Evolutionary conservation across 1,284 basidiomycete genomes (phyloP), one percentile per base, ranked within the genome.

Genomic region (Megacollybia platyphylla): DNA sequence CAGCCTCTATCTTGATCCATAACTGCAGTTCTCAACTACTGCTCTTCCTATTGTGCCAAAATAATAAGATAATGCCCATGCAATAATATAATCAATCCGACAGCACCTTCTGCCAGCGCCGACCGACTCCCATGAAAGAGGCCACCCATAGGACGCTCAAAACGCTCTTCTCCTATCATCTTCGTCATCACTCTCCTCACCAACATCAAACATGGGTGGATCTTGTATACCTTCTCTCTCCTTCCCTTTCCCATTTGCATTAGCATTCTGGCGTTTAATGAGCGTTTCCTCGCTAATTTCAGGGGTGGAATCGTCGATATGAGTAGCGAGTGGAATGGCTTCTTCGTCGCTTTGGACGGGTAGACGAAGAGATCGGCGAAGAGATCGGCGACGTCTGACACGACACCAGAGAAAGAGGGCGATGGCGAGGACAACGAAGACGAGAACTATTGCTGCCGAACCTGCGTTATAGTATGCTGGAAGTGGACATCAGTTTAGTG

Each of bases 381-480:
- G 8, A 13, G 54, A 53, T 46, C 68, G 60, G 47, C 63, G 65
- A 39, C 75, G 65, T 7, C 84, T 71, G 15, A 71, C 59, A 31
- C 86, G 73, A 60, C 76, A 82, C 71, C 83, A 86, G 44, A 90
- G 60, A 59, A 83, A 87, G 11, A 70, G 60, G 0, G 78, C 88
- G 35, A 92, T 71, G n/a, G 68, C 71, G 7, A 80, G 57, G 18
- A 73, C 70, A 46, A 96, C 73, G 37, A 96, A 61, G 3, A 88
- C 56, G 31, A 97, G 69, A 27, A 96, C 78, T 18, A 94, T 65
- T 1, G 87, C 80, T 0, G 86, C 86, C 0, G 88, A 91, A 7
- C 88, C 87, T 15, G 89, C 86, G 50, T 96, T 94, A 60, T 93
- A 96, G 59, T 91, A 91, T 11, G 86, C 88, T 84, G 54, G 5